Evolutionary conservation across 1,139 yeast genomes (phyloP), one percentile per base, ranked within the genome.

Genomic region (Torulaspora globosa): DNA sequence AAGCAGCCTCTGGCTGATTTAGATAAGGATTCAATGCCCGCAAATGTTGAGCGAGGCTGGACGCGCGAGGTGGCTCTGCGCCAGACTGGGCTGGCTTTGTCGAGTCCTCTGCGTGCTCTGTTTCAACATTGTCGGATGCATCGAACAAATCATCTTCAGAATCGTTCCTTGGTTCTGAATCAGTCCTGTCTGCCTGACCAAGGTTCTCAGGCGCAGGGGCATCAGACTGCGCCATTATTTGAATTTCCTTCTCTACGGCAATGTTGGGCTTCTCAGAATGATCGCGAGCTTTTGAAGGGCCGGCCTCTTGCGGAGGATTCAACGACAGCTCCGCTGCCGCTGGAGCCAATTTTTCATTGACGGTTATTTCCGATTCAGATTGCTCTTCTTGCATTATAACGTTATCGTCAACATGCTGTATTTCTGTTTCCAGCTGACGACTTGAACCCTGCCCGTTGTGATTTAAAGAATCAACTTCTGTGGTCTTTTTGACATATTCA

Each of bases 21-120:
- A 44, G 21, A 33, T 52, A 53, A 6, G 54, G 53, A 29, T 52
- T 54, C 18, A 49, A 50, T 3, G 57, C 53, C n/a, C 57, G 50
- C 19, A 54, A 39, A 33, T 51, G 51, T 12, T 53, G 54, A 11
- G 57, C 57, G 2, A 44, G 29, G 26, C 39, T 24, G 18, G 43
- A 35, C 10, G 40, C 44, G 18, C 30, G 34, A 21, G 19, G 16
- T 7, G 24, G 27, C 11, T 41, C 36, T 19, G 23, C 11, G 12
- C 23, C 24, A 5, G 26, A 16, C 16, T 31, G 26, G 5, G 14
- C 12, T 11, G 36, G 36, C 3, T 28, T 18, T n/a, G 16, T 15
- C 10, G 36, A 9, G 18, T 3, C 19, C 16, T 24, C 32, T 16
- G 36, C 8, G 5, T 6, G 11, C 18, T 16, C 4, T 5, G 10